Percentiles rank a stretch among this genome's conserved stretches.
These are phyloP conservation scores for Epichloe gansuensis DNA, from an alignment of 2,329 filamentous ascomycete species.

Conservation along the genomic window DNA sequence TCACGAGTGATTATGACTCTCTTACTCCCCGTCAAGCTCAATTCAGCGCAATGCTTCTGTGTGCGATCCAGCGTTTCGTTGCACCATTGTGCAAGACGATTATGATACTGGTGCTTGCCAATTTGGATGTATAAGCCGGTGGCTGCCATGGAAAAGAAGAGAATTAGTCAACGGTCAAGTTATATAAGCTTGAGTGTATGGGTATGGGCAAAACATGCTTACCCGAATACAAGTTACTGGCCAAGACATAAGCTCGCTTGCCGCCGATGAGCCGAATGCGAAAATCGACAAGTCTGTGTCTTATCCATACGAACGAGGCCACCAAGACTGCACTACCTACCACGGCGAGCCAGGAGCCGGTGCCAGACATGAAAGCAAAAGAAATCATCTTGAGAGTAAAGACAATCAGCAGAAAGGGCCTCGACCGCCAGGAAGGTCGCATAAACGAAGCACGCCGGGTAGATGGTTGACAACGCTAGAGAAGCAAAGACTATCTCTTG, in stretches of 20 bases:
- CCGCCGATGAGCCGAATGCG: slow-evolving; percentile 20
- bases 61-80: slow-evolving; percentile 6
- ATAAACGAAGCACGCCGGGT: background rate
- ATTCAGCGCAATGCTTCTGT: slow-evolving; percentile 9
- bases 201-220: slow-evolving; percentile 2
- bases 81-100: slow-evolving; percentile 9
- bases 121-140: slow-evolving; percentile 10
- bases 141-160: slow-evolving; percentile 5
- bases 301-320: slow-evolving; percentile 11
- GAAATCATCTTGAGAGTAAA: background rate
- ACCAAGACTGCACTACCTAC: slow-evolving; percentile 4
- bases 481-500: background rate
- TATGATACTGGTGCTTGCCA: slow-evolving; percentile 10
- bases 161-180: no score
- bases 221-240: slow-evolving; percentile 23
- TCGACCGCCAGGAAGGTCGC: background rate
- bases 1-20: slow-evolving; percentile 34
- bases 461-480: background rate
- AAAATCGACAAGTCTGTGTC: slow-evolving; percentile 13
- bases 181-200: no score
- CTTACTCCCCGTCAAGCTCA: slow-evolving; percentile 12
- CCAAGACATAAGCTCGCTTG: slow-evolving; percentile 19
- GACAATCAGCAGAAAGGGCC: background rate
- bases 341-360: background rate
- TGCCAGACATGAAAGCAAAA: background rate